Base-by-base conservation (phyloP, 2,329 filamentous ascomycete genomes). In the Penicillium freii region DNA sequence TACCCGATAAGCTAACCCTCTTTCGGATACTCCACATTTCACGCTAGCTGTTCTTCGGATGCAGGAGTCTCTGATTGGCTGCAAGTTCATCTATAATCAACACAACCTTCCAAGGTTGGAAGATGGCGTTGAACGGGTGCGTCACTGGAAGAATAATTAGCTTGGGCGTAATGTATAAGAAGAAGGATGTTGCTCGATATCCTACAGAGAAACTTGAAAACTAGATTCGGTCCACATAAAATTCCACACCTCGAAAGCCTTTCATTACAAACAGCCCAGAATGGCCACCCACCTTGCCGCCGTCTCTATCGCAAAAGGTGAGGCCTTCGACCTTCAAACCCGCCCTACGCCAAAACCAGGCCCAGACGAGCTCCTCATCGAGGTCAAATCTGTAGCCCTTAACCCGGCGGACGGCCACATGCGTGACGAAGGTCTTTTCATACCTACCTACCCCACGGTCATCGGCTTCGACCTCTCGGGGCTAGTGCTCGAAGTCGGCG, bases 361-460 rank as follows among this genome's bases (percentile, higher is more conserved):
- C 0, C 76, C 77, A 19, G 65, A 63, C 31, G 80, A 83, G 43
- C 69, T 83, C 51, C 78, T 82, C 25, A 69, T 83, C 53, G 74
- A 67, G 1, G 75, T 82, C 62, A 78, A 79, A 50, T 77, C 80
- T 3, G 66, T 81, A 5, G 80, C 79, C 15, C 66, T 82, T 38
- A 83, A 83, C 58, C 80, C 80, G 2, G 72, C 79, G 50, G 81
- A 83, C 56, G 56, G 21, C 50, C 45, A 69, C 45, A 76, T 78
- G 69, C 79, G 77, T n/a, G 69, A 74, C 25, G 60, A 67, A 6
- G 80, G 78, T 17, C 70, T 81, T 54, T 72, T 76, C 47, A 73
- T 80, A 39, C 43, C 70, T 2, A 48, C 44, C 0, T 80, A 78
- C 59, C 80, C 80, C 5, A 73, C 77, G 0, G 72, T 72, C 49